Conservation (phyloP, 2,329 filamentous ascomycete species). For the Bipolaris oryzae region DNA sequence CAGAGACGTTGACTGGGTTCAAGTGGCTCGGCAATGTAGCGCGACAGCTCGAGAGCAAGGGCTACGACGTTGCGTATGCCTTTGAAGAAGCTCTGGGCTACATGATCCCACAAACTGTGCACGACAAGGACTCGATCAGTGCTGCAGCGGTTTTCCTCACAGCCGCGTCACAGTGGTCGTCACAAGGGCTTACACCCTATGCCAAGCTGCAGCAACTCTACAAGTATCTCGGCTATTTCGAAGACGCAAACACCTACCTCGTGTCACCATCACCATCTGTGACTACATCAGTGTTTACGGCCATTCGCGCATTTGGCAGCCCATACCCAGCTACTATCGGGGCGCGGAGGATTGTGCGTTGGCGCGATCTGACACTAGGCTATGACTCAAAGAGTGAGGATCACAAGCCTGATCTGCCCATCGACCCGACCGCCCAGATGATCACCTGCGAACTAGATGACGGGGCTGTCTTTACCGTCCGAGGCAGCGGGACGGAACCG, state of each 20-base stretch:
- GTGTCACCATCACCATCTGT: constrained; percentile 61
- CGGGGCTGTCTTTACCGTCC: constrained; percentile 62
- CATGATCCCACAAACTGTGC: constrained; percentile 67
- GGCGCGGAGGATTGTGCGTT: constrained; percentile 59
- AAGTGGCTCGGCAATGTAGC: constrained; percentile 71
- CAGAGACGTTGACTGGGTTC: constrained; percentile 69
- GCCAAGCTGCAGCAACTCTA: constrained; percentile 64
- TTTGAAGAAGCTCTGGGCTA: constrained; percentile 72
- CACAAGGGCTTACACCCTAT: constrained; percentile 62
- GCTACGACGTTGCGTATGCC: constrained; percentile 61
- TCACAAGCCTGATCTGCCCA: constrained; percentile 60
- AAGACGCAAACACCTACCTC: constrained; percentile 69
- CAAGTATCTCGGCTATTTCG: constrained; percentile 63
- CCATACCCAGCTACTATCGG: constrained; percentile 57
- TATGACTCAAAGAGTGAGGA: constrained; percentile 63
- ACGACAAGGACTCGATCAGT: constrained; percentile 69
- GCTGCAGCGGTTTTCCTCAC: constrained; percentile 65
- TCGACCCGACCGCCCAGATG: constrained; percentile 66
- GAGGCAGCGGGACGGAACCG: constrained; percentile 68
- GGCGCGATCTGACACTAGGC: constrained; percentile 67
- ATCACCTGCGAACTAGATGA: constrained; percentile 65
- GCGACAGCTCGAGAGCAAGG: constrained; percentile 54
- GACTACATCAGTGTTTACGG: constrained; percentile 61
- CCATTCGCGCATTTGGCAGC: constrained; percentile 56
- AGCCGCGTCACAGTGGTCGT: constrained; percentile 59